These are phyloP conservation scores for Diaporthe amygdali DNA, from an alignment of 2,329 filamentous ascomycete genomes.

Conservation along the genomic window DNA sequence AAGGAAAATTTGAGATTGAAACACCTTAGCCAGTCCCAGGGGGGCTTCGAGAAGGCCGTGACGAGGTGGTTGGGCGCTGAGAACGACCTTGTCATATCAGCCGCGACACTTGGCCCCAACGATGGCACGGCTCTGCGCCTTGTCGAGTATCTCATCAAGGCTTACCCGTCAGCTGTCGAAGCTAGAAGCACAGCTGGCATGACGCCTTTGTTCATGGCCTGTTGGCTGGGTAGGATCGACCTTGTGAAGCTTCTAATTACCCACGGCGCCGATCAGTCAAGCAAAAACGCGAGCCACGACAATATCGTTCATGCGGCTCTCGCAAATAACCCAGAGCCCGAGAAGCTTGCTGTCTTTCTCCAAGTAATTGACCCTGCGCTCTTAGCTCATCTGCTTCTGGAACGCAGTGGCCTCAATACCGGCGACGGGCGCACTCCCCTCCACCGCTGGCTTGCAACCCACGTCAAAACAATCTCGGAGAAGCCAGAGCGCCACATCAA, in stretches of 20 bases:
- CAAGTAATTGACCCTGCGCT: conserved; percentile 63
- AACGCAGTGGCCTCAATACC: conserved; percentile 56
- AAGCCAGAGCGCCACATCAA: conserved; percentile 33
- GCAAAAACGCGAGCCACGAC: conserved; percentile 62
- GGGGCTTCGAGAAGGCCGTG: conserved; percentile 69
- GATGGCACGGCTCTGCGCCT: conserved; percentile 53
- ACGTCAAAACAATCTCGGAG: neutral
- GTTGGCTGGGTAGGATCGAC: conserved; percentile 56
- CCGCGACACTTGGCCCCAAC: conserved; percentile 57
- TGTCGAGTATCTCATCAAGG: conserved; percentile 69
- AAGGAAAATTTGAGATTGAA: conserved; percentile 66
- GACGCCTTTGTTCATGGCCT: conserved; percentile 75
- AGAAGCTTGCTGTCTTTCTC: conserved; percentile 53
- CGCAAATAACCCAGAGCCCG: conserved; percentile 35
- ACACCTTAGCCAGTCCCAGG: conserved; percentile 61
- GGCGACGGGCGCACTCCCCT: conserved; percentile 67
- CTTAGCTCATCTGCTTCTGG: conserved; percentile 60
- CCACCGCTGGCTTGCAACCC: conserved; percentile 58
- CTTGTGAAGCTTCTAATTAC: conserved; percentile 67
- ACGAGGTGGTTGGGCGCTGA: conserved; percentile 65
- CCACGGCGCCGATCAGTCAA: conserved; percentile 72
- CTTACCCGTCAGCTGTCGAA: conserved; percentile 66
- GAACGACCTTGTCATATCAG: conserved; percentile 69
- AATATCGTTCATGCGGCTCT: conserved; percentile 73
- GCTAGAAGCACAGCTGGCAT: conserved; percentile 61